Base-by-base conservation (phyloP, 2,329 filamentous ascomycete species). In the Ceratocystis harringtonii region DNA sequence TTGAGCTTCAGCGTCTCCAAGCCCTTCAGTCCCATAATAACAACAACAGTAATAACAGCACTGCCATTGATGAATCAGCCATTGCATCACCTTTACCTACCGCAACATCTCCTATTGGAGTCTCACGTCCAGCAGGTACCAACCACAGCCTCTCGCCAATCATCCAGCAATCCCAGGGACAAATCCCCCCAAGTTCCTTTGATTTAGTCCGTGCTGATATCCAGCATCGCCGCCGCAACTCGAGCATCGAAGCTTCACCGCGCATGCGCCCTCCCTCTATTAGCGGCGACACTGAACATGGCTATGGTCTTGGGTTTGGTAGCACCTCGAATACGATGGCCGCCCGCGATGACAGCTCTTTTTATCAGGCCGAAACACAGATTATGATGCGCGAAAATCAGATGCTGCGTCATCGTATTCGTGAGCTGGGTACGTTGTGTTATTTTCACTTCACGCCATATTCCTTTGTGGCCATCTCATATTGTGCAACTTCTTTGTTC, bases 361-460 rank as follows among this genome's bases (percentile, higher is more conserved):
- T 90, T 73, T 92, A 92, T 71, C 88, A 91, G 73, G 88, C 88
- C 3, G 89, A 92, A 75, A 90, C 88, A 1, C 87, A 90, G 74
- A 90, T 84, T 76, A 75, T 92, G 70, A 81, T 85, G 25, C 80
- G 89, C 30, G 89, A 92, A 76, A 92, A 92, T 70, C 88, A 92
- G 74, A 91, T 92, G 88, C 77, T 92, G 63, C 84, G 86, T 68
- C 81, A 86, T 72, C 80, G 89, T 61, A 88, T 91, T 67, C 80
- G 86, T 44, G 88, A 91, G 71, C 76, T 91, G 15, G 87, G 87
- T 88, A 76, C 70, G 78, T 63, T n/a, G 60, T 3, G 30, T 4
- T 12, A 25, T n/a, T 5, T 55, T 61, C 45, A 10, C 5, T 41
- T 3, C 12, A 41, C 10, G 12, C 36, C 3, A 15, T 41, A 12